Percentiles rank a stretch among this genome's conserved stretches.
These are phyloP conservation scores for Penicillium simplicissimum DNA, from an alignment of 495 filamentous ascomycete genomes.

Conservation along the genomic window DNA sequence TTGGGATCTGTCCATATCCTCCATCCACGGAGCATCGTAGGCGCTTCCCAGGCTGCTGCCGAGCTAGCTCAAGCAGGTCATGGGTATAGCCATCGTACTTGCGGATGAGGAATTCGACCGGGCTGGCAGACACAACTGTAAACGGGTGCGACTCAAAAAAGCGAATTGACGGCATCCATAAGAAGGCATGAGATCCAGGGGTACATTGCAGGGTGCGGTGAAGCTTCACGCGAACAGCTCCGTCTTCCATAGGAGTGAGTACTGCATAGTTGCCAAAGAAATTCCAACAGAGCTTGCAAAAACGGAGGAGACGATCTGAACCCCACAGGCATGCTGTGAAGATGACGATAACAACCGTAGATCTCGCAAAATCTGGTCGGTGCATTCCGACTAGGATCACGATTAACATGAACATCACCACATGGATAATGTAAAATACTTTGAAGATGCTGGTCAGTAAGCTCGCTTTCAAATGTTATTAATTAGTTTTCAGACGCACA, in stretches of 20 bases:
- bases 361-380: slow-evolving; percentile 44
- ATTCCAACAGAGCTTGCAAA: slow-evolving; percentile 47
- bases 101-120: slow-evolving; percentile 56
- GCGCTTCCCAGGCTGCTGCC: slow-evolving; percentile 44
- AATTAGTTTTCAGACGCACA: slow-evolving; percentile 5
- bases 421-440: slow-evolving; percentile 57
- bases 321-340: slow-evolving; percentile 51
- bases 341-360: slow-evolving; percentile 44
- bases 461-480: neutral
- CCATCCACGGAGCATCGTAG: slow-evolving; percentile 58
- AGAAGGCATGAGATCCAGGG: slow-evolving; percentile 61
- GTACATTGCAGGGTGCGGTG: slow-evolving; percentile 44
- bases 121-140: slow-evolving; percentile 52
- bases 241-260: slow-evolving; percentile 54
- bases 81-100: slow-evolving; percentile 58
- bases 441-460: neutral
- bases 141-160: slow-evolving; percentile 61
- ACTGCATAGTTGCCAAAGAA: slow-evolving; percentile 53
- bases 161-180: slow-evolving; percentile 60
- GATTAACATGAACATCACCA: slow-evolving; percentile 51
- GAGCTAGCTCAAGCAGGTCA: slow-evolving; percentile 52
- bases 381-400: slow-evolving; percentile 55
- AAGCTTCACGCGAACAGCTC: slow-evolving; percentile 57
- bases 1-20: slow-evolving; percentile 57
- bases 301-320: slow-evolving; percentile 52